phyloP scores from a whole-genome alignment of 208 protist species.

The Trichomonas tenax region DNA sequence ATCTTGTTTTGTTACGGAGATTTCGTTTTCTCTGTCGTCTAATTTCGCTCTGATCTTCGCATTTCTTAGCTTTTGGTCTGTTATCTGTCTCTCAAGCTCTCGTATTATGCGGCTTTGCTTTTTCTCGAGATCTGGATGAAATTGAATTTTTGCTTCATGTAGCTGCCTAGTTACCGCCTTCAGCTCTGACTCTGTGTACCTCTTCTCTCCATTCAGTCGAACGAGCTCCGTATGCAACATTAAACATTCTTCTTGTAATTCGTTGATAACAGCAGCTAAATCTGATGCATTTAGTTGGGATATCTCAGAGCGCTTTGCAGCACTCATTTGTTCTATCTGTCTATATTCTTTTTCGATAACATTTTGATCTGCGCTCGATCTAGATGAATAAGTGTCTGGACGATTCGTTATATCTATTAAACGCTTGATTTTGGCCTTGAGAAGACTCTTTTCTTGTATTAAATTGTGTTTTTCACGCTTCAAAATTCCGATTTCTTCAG shows the following conservation, averaged over 20 bases:
- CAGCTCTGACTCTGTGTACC: not conserved
- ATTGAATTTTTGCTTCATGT: not conserved
- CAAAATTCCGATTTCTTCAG: not conserved
- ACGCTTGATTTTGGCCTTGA: not conserved
- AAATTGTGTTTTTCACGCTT: not conserved
- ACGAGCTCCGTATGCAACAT: not conserved
- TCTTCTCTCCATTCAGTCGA: not conserved
- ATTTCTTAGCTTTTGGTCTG: not conserved
- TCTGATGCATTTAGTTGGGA: not conserved
- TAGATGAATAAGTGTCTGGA: not conserved
- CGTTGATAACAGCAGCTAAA: not conserved
- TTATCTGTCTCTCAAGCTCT: not conserved
- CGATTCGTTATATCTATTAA: not conserved
- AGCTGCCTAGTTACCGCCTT: not conserved
- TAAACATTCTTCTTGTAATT: not conserved
- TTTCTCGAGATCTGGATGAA: not conserved
- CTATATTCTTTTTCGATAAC: not conserved
- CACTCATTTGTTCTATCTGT: not conserved
- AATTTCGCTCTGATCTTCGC: not conserved
- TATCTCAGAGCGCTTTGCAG: not conserved
- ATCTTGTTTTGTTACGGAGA: not conserved
- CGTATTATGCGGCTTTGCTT: not conserved
- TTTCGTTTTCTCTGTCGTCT: not conserved
- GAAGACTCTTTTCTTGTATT: not conserved
- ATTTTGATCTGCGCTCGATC: not conserved